Conservation (phyloP, 495 filamentous ascomycete species). For the Podospora pseudocomata region DNA sequence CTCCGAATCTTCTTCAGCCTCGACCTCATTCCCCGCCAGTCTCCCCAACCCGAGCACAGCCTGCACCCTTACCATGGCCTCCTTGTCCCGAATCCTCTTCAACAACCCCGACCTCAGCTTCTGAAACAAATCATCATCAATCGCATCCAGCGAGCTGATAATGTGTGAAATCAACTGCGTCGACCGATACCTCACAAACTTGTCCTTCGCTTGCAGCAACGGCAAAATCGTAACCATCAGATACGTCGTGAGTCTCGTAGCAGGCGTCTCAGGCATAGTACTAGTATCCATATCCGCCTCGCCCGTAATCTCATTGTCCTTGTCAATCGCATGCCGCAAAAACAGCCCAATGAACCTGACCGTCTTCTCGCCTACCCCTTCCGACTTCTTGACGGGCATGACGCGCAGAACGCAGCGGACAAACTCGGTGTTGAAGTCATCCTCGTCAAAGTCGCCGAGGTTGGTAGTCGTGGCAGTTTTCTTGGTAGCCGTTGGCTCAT, state of each 20-base stretch:
- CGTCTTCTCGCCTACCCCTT: slow-evolving; percentile 80
- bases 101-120: slow-evolving; percentile 69
- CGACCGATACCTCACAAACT: slow-evolving; percentile 82
- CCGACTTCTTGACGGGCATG: slow-evolving; percentile 86
- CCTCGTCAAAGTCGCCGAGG: slow-evolving; percentile 63
- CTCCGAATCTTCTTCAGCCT: slow-evolving; percentile 67
- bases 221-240: slow-evolving; percentile 67
- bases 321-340: slow-evolving; percentile 75
- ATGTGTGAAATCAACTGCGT: slow-evolving; percentile 83
- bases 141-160: slow-evolving; percentile 85
- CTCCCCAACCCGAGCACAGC: slow-evolving; percentile 87
- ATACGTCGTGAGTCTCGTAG: slow-evolving; percentile 66
- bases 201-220: slow-evolving; percentile 78
- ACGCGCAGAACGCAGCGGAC: slow-evolving; percentile 74
- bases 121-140: slow-evolving; percentile 85
- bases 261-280: slow-evolving; percentile 73
- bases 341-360: slow-evolving; percentile 84
- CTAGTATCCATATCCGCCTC: slow-evolving; percentile 55
- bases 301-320: slow-evolving; percentile 58
- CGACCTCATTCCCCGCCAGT: slow-evolving; percentile 74
- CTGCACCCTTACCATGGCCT: slow-evolving; percentile 84
- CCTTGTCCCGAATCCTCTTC: slow-evolving; percentile 87
- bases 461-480: slow-evolving; percentile 43
- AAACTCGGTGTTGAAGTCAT: slow-evolving; percentile 83
- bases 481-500: slow-evolving; percentile 59